These are phyloP conservation scores for Thielaviopsis euricoi DNA, from an alignment of 2,329 filamentous ascomycete species.

Conservation along the genomic window DNA sequence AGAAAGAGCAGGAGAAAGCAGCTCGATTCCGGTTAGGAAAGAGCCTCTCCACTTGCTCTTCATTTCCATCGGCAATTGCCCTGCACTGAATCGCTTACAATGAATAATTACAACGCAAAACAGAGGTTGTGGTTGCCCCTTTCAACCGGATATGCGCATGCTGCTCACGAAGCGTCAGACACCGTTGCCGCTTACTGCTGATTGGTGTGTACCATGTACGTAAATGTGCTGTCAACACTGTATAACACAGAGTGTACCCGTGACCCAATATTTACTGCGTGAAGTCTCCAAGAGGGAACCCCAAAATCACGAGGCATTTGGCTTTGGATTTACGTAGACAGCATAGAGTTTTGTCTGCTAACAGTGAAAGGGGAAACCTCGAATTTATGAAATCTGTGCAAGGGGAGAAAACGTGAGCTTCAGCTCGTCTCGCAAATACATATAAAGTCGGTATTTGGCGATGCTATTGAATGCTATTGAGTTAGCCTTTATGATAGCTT, in stretches of 20 bases:
- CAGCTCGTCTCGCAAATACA: not conserved
- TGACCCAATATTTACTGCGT: not conserved
- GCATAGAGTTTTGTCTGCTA: not conserved
- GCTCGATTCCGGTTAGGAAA: not conserved
- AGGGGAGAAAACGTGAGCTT: not conserved
- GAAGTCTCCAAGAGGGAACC: not conserved
- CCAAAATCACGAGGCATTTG: not conserved
- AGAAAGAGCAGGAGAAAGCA: too few relatives aligned
- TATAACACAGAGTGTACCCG: not conserved
- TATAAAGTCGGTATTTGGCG: too few relatives aligned
- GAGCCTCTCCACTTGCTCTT: not conserved
- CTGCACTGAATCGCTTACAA: not conserved
- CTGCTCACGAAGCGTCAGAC: too few relatives aligned
- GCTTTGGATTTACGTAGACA: not conserved
- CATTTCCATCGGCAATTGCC: not conserved
- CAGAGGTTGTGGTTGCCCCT: not conserved
- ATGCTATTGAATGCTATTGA: not conserved
- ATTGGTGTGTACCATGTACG: not conserved
- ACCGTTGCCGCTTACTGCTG: not conserved
- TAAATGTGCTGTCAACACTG: not conserved
- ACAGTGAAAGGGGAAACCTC: not conserved
- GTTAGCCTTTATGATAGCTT: not conserved
- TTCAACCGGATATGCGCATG: not conserved
- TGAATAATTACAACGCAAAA: not conserved
- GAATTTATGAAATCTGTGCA: not conserved